Percentiles rank a stretch among this genome's conserved stretches.
Conservation (phyloP, 2,329 filamentous ascomycete genomes). For the Coniella lustricola region DNA sequence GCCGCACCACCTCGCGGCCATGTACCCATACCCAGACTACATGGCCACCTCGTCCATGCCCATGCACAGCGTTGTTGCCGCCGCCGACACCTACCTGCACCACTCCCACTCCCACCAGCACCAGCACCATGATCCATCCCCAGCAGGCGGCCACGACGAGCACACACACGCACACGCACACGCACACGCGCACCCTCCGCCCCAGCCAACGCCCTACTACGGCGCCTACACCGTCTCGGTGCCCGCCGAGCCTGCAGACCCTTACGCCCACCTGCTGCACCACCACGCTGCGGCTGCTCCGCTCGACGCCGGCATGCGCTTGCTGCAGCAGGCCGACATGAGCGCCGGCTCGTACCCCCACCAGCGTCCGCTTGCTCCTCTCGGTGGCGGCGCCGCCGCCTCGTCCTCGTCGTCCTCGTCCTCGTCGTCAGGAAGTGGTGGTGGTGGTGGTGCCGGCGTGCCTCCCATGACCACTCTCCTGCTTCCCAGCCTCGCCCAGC, state of each 20-base stretch:
- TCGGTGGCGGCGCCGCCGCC: neutral
- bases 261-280: conserved; percentile 2
- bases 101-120: conserved; percentile 24
- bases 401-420: no score
- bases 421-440: no score
- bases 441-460: no score
- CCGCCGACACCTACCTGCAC: conserved; percentile 23
- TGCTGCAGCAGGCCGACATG: conserved; percentile 6
- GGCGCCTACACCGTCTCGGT: conserved; percentile 31
- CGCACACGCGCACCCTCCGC: conserved; percentile 18
- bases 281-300: neutral
- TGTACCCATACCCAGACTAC: conserved; percentile 37
- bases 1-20: conserved; percentile 39
- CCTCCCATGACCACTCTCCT: conserved; percentile 3
- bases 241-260: conserved; percentile 11
- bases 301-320: neutral
- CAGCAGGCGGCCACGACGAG: conserved; percentile 14
- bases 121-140: no score
- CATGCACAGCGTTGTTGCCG: conserved; percentile 29
- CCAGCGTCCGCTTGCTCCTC: conserved; percentile 10
- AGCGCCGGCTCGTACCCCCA: conserved; percentile 7
- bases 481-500: neutral
- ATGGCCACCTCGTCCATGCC: conserved; percentile 40
- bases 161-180: no score
- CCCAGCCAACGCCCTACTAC: conserved; percentile 28